These are phyloP conservation scores for Platanthera zijinensis DNA, from an alignment of 106 monocot genomes.

Conservation along the genomic window DNA sequence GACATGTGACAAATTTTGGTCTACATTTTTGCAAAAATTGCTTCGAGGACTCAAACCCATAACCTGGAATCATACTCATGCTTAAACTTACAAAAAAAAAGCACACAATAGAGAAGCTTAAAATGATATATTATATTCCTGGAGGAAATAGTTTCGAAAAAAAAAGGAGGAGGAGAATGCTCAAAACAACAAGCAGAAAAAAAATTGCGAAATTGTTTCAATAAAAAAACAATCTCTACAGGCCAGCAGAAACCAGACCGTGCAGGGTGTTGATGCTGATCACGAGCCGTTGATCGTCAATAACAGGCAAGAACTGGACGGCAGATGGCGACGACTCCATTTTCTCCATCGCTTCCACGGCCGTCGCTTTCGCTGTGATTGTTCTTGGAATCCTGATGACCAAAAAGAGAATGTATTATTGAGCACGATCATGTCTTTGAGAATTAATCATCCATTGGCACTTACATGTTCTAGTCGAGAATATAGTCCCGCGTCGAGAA, in stretches of 20 bases:
- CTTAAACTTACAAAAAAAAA: no score
- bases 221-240: constrained; percentile 10
- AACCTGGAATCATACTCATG: no score
- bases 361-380: constrained; percentile 42
- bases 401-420: background rate
- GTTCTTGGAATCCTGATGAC: constrained; percentile 40
- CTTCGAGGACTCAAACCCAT: no score
- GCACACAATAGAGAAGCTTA: no score
- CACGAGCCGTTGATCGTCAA: constrained; percentile 27
- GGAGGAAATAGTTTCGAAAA: no score
- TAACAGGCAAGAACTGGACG: constrained; percentile 61
- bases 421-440: no score
- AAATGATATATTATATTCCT: background rate
- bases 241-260: constrained; percentile 51
- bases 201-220: background rate
- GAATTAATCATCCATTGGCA: no score
- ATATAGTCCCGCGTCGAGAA: no score
- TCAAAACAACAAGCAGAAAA: background rate
- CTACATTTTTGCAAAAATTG: no score
- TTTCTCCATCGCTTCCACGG: constrained; percentile 50
- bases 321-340: constrained; percentile 69
- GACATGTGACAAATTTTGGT: no score
- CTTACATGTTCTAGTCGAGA: no score
- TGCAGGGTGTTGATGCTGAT: constrained; percentile 59
- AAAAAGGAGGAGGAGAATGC: no score